phyloP scores from a whole-genome alignment of 805 yeast species.

The Metschnikowia arizonensis region DNA sequence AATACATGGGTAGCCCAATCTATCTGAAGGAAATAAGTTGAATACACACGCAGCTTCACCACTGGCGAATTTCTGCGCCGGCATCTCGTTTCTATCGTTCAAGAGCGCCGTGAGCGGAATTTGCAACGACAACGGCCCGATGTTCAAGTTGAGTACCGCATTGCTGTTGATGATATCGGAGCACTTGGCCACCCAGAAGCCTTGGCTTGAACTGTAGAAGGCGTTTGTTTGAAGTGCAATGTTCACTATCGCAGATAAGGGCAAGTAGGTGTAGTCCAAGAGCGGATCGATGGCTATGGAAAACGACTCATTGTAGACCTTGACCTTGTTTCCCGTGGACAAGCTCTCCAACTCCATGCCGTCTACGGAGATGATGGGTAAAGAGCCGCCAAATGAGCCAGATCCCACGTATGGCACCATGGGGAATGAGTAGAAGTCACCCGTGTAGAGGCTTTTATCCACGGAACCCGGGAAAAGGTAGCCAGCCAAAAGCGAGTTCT shows the following conservation, averaged over 20 bases:
- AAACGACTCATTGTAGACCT: conserved; percentile 32
- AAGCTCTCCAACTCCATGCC: conserved; percentile 26
- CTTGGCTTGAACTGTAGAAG: conserved; percentile 43
- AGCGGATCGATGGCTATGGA: conserved; percentile 63
- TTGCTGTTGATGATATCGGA: conserved; percentile 38
- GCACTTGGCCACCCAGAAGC: conserved; percentile 64
- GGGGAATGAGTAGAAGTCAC: conserved; percentile 46
- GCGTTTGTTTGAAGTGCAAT: conserved; percentile 71
- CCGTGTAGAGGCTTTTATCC: conserved; percentile 43
- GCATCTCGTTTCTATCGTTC: conserved; percentile 34
- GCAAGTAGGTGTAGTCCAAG: conserved; percentile 46
- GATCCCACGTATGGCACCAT: conserved; percentile 38
- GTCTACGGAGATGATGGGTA: conserved; percentile 29
- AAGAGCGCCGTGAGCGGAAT: conserved; percentile 47
- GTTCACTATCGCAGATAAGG: conserved; percentile 52
- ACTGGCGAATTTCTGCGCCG: conserved; percentile 43
- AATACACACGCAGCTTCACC: conserved; percentile 59
- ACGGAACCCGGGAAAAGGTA: conserved; percentile 57
- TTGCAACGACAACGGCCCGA: conserved; percentile 49
- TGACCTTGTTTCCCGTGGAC: conserved; percentile 31
- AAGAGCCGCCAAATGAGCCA: conserved; percentile 14
- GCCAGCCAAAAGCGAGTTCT: conserved; percentile 20
- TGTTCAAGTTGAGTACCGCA: conserved; percentile 50
- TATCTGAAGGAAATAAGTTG: conserved; percentile 45
- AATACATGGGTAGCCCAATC: conserved; percentile 48